Conservation (phyloP, 306 rosid species). For the Psophocarpus tetragonolobus region DNA sequence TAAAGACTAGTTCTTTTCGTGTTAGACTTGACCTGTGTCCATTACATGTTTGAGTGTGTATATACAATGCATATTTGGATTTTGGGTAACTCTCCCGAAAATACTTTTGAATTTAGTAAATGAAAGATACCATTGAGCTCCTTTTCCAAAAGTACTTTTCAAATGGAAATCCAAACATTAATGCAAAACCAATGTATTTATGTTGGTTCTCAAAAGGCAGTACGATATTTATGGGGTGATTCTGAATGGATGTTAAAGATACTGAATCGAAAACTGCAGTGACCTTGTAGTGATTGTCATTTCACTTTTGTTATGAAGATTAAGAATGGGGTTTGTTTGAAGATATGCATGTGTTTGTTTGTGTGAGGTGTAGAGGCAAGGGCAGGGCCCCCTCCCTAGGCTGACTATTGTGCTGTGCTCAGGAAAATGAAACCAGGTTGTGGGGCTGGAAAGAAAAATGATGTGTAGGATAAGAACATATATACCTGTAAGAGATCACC, state of each 20-base stretch:
- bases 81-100: too few relatives aligned
- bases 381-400: neutral
- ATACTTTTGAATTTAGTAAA: too few relatives aligned
- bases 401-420: neutral
- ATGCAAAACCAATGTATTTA: neutral
- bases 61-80: too few relatives aligned
- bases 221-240: neutral
- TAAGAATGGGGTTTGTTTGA: too few relatives aligned
- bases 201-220: neutral
- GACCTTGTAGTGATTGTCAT: slow-evolving; percentile 6
- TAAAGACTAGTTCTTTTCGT: too few relatives aligned
- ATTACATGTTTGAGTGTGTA: too few relatives aligned
- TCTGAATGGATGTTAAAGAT: neutral
- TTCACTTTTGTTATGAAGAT: neutral
- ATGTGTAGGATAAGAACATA: neutral
- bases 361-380: neutral
- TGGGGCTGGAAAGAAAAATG: neutral
- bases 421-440: slow-evolving; percentile 23
- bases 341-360: neutral
- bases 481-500: slow-evolving; percentile 75
- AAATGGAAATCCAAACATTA: too few relatives aligned
- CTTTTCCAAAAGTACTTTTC: too few relatives aligned
- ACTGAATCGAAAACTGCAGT: neutral
- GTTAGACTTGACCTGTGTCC: too few relatives aligned
- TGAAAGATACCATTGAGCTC: too few relatives aligned